Conservation (phyloP, 2,329 filamentous ascomycete species). For the Sporothrix sp. region DNA sequence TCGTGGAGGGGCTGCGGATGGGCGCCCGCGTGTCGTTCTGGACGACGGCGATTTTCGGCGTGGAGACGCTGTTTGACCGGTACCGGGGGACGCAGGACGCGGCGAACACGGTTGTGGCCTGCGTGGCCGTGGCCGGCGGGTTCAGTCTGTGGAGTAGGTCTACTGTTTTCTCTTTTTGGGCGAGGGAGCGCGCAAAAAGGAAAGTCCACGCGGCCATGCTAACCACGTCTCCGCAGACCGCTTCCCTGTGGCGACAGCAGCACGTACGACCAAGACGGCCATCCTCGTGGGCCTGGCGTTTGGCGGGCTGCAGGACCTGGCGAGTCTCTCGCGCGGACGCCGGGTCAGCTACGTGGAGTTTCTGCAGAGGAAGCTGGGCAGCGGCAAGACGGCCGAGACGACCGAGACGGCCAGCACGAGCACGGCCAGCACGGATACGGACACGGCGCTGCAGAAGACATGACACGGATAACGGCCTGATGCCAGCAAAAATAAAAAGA, state of each 20-base stretch:
- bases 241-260: conserved; percentile 67
- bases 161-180: too few relatives aligned
- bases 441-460: too few relatives aligned
- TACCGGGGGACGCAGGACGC: conserved; percentile 63
- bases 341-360: conserved; percentile 67
- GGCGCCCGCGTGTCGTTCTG: conserved; percentile 61
- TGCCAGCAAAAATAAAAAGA: too few relatives aligned
- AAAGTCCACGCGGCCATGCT: not conserved
- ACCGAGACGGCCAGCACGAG: too few relatives aligned
- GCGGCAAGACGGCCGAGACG: not conserved
- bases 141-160: conserved; percentile 78
- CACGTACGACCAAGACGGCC: conserved; percentile 69
- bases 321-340: conserved; percentile 60
- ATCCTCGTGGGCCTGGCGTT: conserved; percentile 70
- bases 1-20: conserved; percentile 70
- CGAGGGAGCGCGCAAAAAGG: not conserved
- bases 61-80: conserved; percentile 79
- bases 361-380: conserved; percentile 28
- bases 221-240: conserved; percentile 45
- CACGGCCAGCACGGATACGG: too few relatives aligned
- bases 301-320: conserved; percentile 68
- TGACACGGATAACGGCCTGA: too few relatives aligned
- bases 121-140: conserved; percentile 70
- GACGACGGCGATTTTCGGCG: conserved; percentile 64
- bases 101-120: conserved; percentile 71